Evolutionary conservation across 805 yeast genomes (phyloP).

Genomic region (Candida quercuum): DNA sequence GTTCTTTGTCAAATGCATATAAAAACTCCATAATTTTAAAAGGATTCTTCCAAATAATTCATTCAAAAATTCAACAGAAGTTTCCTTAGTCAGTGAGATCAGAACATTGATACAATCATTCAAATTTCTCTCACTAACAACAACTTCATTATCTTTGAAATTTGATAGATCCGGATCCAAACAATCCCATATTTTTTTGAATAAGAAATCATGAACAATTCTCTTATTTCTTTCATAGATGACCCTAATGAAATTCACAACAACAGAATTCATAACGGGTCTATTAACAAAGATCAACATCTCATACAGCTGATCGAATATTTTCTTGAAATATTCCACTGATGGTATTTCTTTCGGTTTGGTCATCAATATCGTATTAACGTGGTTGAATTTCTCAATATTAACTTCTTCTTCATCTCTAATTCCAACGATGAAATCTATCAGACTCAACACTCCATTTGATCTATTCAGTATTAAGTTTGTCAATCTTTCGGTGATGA

Average conservation of each 20-base stretch:
- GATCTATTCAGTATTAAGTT: conserved; percentile 49
- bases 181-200: conserved; percentile 41
- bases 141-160: conserved; percentile 23
- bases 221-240: conserved; percentile 44
- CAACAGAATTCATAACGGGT: conserved; percentile 53
- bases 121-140: conserved; percentile 42
- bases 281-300: conserved; percentile 54
- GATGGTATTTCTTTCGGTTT: conserved; percentile 52
- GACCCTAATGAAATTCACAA: conserved; percentile 47
- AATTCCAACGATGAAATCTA: conserved; percentile 74
- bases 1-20: conserved; percentile 28
- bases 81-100: conserved; percentile 52
- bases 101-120: conserved; percentile 63
- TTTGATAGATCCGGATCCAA: conserved; percentile 31
- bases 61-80: conserved; percentile 29
- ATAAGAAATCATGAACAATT: conserved; percentile 55
- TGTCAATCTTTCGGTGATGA: conserved; percentile 47
- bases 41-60: conserved; percentile 26
- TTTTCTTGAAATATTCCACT: conserved; percentile 44
- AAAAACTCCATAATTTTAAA: conserved; percentile 32
- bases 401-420: conserved; percentile 69
- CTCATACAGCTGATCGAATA: conserved; percentile 61
- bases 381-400: conserved; percentile 59
- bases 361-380: conserved; percentile 57
- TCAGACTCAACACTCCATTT: conserved; percentile 68